Percentiles rank a stretch among this genome's conserved stretches.
These are phyloP conservation scores for Leccinum boreale DNA, from an alignment of 768 basidiomycete genomes.

Conservation along the genomic window DNA sequence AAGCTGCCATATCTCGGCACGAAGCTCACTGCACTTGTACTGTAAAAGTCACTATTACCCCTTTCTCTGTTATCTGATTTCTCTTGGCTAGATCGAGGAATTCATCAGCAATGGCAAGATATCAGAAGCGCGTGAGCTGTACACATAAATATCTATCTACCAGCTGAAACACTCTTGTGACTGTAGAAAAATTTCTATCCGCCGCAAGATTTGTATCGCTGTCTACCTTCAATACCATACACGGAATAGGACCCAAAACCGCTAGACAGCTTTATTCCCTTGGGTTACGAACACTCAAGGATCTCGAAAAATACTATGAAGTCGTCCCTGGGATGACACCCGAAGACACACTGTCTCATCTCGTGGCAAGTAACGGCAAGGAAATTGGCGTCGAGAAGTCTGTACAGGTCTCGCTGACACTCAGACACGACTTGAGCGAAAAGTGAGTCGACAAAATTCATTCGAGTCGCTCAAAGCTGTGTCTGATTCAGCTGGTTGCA, in stretches of 20 bases:
- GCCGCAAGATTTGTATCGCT: slow-evolving; percentile 57
- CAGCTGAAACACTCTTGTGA: not conserved
- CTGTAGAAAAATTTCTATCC: slow-evolving; percentile 43
- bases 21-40: slow-evolving; percentile 50
- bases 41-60: not conserved
- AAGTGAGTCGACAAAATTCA: slow-evolving; percentile 32
- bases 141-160: slow-evolving; percentile 7
- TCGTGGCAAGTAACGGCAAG: slow-evolving; percentile 14
- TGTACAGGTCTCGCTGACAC: slow-evolving; percentile 56
- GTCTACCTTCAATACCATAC: slow-evolving; percentile 56
- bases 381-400: slow-evolving; percentile 35
- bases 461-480: not conserved
- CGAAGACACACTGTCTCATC: slow-evolving; percentile 20
- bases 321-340: slow-evolving; percentile 36
- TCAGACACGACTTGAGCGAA: slow-evolving; percentile 53
- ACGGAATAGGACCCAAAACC: slow-evolving; percentile 72
- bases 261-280: slow-evolving; percentile 63
- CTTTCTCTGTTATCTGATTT: not conserved
- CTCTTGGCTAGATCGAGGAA: slow-evolving; percentile 52
- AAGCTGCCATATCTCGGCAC: slow-evolving; percentile 49
- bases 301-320: slow-evolving; percentile 64
- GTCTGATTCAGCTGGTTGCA: slow-evolving; percentile 17
- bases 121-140: slow-evolving; percentile 47
- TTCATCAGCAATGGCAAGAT: slow-evolving; percentile 54
- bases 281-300: slow-evolving; percentile 63